Conservation (phyloP, 2,329 filamentous ascomycete species). For the Triangularia setosa region DNA sequence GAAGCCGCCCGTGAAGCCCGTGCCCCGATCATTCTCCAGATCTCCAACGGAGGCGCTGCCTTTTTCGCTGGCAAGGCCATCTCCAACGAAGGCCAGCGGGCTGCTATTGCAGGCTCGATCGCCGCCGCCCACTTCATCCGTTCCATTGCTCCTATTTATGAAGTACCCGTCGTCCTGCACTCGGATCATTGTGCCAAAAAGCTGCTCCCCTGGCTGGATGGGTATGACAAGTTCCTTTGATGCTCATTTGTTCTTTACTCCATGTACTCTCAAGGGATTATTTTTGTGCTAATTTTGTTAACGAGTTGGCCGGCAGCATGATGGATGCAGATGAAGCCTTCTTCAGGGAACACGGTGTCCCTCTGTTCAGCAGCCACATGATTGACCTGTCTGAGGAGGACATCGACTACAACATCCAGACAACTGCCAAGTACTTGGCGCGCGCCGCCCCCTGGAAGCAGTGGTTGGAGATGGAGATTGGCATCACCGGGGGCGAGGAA, state of each 20-base stretch:
- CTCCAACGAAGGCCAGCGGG: constrained; percentile 63
- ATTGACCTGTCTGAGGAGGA: constrained; percentile 93
- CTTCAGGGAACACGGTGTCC: constrained; percentile 90
- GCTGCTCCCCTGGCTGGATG: constrained; percentile 95
- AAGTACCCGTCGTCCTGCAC: constrained; percentile 72
- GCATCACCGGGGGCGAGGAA: constrained; percentile 63
- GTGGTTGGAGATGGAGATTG: constrained; percentile 97
- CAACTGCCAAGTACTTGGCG: constrained; percentile 90
- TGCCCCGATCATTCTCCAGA: constrained; percentile 71
- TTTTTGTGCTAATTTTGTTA: too few relatives aligned
- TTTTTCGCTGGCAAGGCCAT: constrained; percentile 92
- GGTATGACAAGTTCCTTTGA: constrained; percentile 50
- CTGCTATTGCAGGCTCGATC: constrained; percentile 81
- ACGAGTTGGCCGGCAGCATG: neutral
- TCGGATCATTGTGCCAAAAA: constrained; percentile 97
- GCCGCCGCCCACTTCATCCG: constrained; percentile 94
- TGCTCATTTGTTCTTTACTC: too few relatives aligned
- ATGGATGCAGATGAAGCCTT: constrained; percentile 88
- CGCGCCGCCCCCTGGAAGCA: constrained; percentile 95
- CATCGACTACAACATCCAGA: constrained; percentile 86
- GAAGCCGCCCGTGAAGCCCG: constrained; percentile 93
- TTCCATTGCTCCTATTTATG: constrained; percentile 79
- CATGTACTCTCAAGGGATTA: too few relatives aligned
- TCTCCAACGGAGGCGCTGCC: constrained; percentile 88
- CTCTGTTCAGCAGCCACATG: constrained; percentile 97